Evolutionary conservation across 805 yeast species (phyloP).

Genomic region (Yamadazyma paraphyllophila): DNA sequence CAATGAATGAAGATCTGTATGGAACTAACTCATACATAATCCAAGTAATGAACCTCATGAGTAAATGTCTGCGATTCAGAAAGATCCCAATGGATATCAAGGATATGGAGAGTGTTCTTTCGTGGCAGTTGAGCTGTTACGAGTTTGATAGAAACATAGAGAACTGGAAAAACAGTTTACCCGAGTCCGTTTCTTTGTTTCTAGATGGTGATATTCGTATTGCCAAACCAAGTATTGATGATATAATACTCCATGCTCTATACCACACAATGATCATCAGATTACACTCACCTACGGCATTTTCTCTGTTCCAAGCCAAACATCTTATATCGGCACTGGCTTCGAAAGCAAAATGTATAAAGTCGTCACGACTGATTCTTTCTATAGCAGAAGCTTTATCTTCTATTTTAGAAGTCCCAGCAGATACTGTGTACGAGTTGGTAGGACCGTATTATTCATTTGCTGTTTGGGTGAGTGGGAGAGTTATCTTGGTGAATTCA

Average conservation of each 20-base stretch:
- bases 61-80: constrained; percentile 12
- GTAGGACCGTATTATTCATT: constrained; percentile 20
- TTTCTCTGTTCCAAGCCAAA: constrained; percentile 15
- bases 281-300: constrained; percentile 16
- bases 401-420: constrained; percentile 5
- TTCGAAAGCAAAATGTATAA: constrained; percentile 13
- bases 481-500: constrained; percentile 16
- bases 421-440: constrained; percentile 10
- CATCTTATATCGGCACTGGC: constrained; percentile 15
- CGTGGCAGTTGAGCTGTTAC: constrained; percentile 18
- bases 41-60: constrained; percentile 15
- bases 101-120: constrained; percentile 14
- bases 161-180: constrained; percentile 15
- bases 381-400: constrained; percentile 10
- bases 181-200: constrained; percentile 8
- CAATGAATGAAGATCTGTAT: constrained; percentile 6
- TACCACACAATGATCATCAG: constrained; percentile 17
- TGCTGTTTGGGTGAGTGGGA: constrained; percentile 18
- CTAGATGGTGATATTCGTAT: constrained; percentile 7
- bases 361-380: constrained; percentile 12
- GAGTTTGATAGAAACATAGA: constrained; percentile 16
- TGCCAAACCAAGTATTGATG: constrained; percentile 5
- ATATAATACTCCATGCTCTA: constrained; percentile 15
- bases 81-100: constrained; percentile 16
- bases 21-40: constrained; percentile 13